These are phyloP conservation scores for Biscogniauxia sp. DNA, from an alignment of 2,329 filamentous ascomycete genomes.

Conservation along the genomic window DNA sequence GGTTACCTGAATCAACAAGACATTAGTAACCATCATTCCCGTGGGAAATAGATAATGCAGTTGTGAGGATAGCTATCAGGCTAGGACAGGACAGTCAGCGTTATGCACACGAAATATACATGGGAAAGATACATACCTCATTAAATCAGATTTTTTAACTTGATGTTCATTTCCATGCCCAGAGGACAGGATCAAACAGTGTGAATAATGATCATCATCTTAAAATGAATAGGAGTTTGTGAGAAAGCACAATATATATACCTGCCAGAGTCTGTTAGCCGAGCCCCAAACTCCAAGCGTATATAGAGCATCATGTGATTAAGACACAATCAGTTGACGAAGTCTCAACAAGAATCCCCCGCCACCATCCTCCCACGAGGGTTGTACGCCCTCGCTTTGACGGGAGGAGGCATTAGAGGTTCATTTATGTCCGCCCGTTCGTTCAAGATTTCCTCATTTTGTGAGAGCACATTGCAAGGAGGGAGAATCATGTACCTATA, in stretches of 20 bases:
- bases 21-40: constrained; percentile 16
- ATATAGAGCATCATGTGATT: neutral
- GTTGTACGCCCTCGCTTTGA: constrained; percentile 61
- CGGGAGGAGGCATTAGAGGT: constrained; percentile 45
- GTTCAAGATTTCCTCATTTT: constrained; percentile 63
- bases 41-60: neutral
- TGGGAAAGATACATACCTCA: constrained; percentile 28
- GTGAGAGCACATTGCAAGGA: constrained; percentile 23
- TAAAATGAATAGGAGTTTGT: constrained; percentile 7
- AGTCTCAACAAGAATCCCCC: constrained; percentile 61
- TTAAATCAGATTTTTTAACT: constrained; percentile 38
- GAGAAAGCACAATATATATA: constrained; percentile 23
- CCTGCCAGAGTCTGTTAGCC: constrained; percentile 27
- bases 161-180: constrained; percentile 36
- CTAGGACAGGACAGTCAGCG: constrained; percentile 23
- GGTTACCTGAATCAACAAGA: constrained; percentile 18
- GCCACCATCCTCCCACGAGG: constrained; percentile 50
- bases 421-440: constrained; percentile 69
- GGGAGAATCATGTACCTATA: constrained; percentile 42
- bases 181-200: constrained; percentile 37
- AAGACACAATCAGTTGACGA: constrained; percentile 60
- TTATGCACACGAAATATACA: neutral
- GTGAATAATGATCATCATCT: constrained; percentile 40
- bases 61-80: constrained; percentile 24
- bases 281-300: neutral